phyloP scores from a whole-genome alignment of 2,329 filamentous ascomycete genomes.

The Stemphylium lycopersici region DNA sequence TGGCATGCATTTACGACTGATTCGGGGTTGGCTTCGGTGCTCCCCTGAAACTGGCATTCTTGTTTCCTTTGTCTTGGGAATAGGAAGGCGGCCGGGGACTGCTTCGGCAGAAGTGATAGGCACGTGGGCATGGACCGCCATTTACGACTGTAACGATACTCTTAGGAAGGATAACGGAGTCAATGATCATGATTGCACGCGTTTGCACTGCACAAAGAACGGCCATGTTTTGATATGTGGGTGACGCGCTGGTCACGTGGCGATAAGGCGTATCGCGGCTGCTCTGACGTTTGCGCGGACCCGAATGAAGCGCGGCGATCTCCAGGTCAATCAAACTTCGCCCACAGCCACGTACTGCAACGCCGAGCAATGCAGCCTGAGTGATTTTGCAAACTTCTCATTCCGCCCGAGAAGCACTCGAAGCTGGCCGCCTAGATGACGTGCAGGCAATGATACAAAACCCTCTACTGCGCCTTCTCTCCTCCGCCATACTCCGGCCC shows the following conservation, averaged over 20 bases:
- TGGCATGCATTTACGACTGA: constrained; percentile 12
- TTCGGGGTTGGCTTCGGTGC: constrained; percentile 6
- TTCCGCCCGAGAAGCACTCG: neutral
- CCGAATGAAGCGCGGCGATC: constrained; percentile 10
- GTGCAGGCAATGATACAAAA: constrained; percentile 8
- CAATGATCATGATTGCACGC: constrained; percentile 24
- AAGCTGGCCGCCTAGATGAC: constrained; percentile 1
- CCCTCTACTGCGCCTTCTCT: constrained; percentile 20
- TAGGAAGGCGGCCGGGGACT: neutral
- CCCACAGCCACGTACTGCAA: constrained; percentile 1
- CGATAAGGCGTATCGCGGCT: constrained; percentile 14
- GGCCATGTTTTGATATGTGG: neutral
- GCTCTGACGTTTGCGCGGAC: constrained; percentile 12
- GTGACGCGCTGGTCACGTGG: constrained; percentile 17
- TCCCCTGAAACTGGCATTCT: neutral
- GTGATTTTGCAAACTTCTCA: neutral
- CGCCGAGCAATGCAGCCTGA: neutral
- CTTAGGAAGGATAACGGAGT: constrained; percentile 5
- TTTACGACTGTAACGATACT: constrained; percentile 19
- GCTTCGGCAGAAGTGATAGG: neutral
- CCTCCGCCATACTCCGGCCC: constrained; percentile 18
- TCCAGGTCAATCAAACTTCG: constrained; percentile 9
- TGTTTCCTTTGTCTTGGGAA: constrained; percentile 8
- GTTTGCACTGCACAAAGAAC: neutral
- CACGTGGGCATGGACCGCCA: neutral